Conservation (phyloP, 139 green algal genomes). For the Volvox africanus region DNA sequence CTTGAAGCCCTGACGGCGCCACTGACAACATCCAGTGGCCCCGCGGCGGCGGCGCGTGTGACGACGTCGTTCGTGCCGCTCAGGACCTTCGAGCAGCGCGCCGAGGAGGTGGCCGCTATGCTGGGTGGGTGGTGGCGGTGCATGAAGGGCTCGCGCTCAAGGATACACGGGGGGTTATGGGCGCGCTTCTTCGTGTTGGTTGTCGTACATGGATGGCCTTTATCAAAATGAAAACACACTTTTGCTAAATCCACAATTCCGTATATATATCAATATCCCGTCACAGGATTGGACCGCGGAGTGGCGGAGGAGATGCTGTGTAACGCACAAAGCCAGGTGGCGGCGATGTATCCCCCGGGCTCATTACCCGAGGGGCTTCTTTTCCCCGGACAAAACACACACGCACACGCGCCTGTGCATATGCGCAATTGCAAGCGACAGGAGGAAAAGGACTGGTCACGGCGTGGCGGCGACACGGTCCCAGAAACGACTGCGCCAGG, state of each 20-base stretch:
- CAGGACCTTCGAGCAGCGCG: conserved; percentile 45
- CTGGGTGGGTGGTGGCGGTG: conserved; percentile 61
- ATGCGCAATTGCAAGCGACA: too few relatives aligned
- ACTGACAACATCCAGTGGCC: neutral
- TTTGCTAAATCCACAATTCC: neutral
- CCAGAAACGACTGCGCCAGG: neutral
- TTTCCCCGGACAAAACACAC: too few relatives aligned
- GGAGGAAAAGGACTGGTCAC: too few relatives aligned
- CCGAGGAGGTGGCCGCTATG: conserved; percentile 81
- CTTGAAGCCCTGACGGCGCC: too few relatives aligned
- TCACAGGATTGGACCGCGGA: conserved; percentile 12
- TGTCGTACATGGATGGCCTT: neutral
- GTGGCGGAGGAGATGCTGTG: conserved; percentile 47
- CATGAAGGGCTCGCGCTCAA: too few relatives aligned
- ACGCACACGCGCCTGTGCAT: too few relatives aligned
- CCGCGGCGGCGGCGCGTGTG: conserved; percentile 42
- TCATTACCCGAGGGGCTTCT: neutral
- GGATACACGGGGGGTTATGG: too few relatives aligned
- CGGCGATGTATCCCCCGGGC: neutral
- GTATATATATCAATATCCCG: too few relatives aligned
- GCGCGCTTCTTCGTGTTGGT: too few relatives aligned
- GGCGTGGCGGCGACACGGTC: neutral
- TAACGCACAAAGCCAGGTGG: conserved; percentile 7
- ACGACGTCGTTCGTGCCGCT: conserved; percentile 69
- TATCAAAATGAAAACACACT: neutral